Percentiles rank a stretch among this genome's conserved stretches.
Conservation (phyloP, 768 basidiomycete genomes). For the Kwoniella newhampshirensis region DNA sequence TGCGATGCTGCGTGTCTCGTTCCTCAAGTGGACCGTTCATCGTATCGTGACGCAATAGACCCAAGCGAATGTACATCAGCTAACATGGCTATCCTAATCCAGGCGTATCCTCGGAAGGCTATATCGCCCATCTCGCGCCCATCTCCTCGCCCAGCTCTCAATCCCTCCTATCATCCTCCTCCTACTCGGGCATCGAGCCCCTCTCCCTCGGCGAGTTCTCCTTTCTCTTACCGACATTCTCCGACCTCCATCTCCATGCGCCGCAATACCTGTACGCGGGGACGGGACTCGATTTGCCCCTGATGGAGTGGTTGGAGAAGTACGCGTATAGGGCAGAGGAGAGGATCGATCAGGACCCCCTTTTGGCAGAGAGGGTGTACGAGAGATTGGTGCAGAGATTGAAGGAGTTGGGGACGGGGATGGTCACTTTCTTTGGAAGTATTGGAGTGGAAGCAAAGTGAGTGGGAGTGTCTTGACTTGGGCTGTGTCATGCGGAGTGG, state of each 20-base stretch:
- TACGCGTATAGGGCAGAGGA: conserved; percentile 84
- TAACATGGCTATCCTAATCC: background rate
- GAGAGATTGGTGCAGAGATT: conserved; percentile 65
- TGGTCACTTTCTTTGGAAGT: conserved; percentile 77
- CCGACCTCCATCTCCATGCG: conserved; percentile 81
- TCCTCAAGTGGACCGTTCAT: too few relatives aligned
- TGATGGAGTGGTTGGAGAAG: conserved; percentile 78
- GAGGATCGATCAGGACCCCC: conserved; percentile 63
- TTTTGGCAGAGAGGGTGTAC: conserved; percentile 69
- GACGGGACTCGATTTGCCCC: conserved; percentile 75
- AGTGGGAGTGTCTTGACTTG: conserved; percentile 42
- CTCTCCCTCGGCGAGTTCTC: conserved; percentile 9
- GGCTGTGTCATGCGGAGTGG: too few relatives aligned
- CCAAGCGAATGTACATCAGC: too few relatives aligned
- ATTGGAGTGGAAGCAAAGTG: conserved; percentile 81
- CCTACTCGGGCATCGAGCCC: conserved; percentile 54
- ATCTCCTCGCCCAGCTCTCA: conserved; percentile 7
- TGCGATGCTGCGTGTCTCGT: too few relatives aligned
- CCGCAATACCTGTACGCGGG: conserved; percentile 88
- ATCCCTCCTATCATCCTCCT: background rate
- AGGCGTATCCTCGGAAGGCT: conserved; percentile 30
- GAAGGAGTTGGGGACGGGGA: conserved; percentile 71
- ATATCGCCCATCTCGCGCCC: conserved; percentile 19
- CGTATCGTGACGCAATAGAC: too few relatives aligned
- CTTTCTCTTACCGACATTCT: conserved; percentile 76